Evolutionary conservation across 2,329 filamentous ascomycete species (phyloP), one percentile per base, ranked within the genome.

Genomic region (Trematosphaeria pertusa): DNA sequence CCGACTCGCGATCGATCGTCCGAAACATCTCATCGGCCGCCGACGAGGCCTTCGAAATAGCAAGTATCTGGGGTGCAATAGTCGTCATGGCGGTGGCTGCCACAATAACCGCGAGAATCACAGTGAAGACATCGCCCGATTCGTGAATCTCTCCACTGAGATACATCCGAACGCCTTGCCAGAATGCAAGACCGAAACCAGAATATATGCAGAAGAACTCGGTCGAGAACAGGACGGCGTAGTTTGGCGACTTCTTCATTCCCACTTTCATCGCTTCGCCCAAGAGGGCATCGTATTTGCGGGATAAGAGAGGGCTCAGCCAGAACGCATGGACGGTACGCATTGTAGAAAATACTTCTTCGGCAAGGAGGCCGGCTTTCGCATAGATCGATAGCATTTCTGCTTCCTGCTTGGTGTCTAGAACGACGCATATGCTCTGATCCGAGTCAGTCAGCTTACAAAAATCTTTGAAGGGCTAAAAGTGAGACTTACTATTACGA

Each of bases 11-110:
- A 71, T 93, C 91, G 33, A 99, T 78, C 43, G 89, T 88, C 18
- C 53, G 48, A 46, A 71, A 71, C 0, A 72, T 42, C 34, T 69
- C 67, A n/a, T 54, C 58, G 5, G 67, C 68, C 2, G 67, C 61
- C 1, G 67, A 68, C 1, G 68, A 54, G 17, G 67, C 64, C 24
- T 69, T 71, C 4, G 62, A 59, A 15, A 72, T 38, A 39, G 91
- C 91, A 44, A 97, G 91, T 77, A 97, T 90, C 65, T 96, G 87
- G 21, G 91, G 83, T 79, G 97, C 86, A 69, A 96, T 81, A 54
- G 96, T 90, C 14, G 87, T 96, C 45, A 97, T 75, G 11, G 97
- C 82, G 24, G 84, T 80, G 5, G 85, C 85, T 2, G 65, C 67
- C 11, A 70, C 59, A 11, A 71, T 64, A 6, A 71, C 59, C 18